These are phyloP conservation scores for Chaetomiaceae sp. DNA, from an alignment of 2,329 filamentous ascomycete species.

Conservation along the genomic window DNA sequence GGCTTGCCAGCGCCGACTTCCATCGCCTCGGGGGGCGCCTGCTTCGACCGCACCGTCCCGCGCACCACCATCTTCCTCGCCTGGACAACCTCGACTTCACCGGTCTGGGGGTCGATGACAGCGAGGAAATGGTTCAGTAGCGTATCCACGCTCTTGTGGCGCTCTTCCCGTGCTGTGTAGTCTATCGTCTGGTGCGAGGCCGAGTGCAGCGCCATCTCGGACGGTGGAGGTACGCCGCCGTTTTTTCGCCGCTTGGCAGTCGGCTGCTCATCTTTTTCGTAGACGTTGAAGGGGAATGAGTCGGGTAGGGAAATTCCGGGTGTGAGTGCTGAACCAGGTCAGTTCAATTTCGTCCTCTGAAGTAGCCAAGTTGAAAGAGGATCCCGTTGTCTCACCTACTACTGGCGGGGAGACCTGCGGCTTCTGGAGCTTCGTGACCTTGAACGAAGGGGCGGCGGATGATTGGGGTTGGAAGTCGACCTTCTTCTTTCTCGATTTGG, in stretches of 20 bases:
- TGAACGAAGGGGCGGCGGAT: constrained; percentile 11
- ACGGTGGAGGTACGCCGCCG: constrained; percentile 25
- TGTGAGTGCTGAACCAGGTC: constrained; percentile 32
- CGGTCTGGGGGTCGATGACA: constrained; percentile 55
- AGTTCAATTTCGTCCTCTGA: not conserved
- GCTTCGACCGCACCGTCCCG: constrained; percentile 50
- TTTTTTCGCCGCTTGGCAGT: constrained; percentile 26
- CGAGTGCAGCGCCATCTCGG: constrained; percentile 53
- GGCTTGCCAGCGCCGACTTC: constrained; percentile 32
- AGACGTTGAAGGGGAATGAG: constrained; percentile 42
- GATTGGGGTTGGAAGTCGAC: constrained; percentile 10
- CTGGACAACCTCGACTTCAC: constrained; percentile 54
- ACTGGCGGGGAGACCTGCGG: constrained; percentile 26
- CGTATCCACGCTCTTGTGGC: constrained; percentile 33
- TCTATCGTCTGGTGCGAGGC: constrained; percentile 51
- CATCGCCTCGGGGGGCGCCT: constrained; percentile 43
- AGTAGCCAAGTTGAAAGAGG: not conserved
- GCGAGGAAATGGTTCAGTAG: constrained; percentile 59
- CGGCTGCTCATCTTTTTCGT: constrained; percentile 39
- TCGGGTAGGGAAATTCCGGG: constrained; percentile 35
- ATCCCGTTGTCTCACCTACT: constrained; percentile 26
- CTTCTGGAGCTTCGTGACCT: constrained; percentile 23
- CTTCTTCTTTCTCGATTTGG: constrained; percentile 19
- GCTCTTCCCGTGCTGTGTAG: constrained; percentile 53
- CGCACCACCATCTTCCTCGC: constrained; percentile 59